Conservation (phyloP, 495 filamentous ascomycete genomes). For the Penicillium subrubescens region DNA sequence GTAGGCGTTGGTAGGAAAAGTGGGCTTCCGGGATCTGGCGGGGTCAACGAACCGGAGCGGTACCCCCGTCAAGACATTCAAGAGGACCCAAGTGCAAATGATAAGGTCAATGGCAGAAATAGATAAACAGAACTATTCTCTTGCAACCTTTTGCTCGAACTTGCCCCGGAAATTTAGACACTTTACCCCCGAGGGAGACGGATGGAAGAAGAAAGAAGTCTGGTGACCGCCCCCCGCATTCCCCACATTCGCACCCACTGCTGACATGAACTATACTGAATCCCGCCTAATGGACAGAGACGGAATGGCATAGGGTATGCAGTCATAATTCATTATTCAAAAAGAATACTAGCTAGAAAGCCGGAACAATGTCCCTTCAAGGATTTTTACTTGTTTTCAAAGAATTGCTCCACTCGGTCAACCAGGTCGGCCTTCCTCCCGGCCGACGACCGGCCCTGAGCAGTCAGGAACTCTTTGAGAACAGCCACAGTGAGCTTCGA, state of each 20-base stretch:
- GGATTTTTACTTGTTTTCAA: constrained; percentile 55
- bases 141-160: neutral
- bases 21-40: neutral
- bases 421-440: constrained; percentile 83
- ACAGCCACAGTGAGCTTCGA: constrained; percentile 69
- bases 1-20: neutral
- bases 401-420: constrained; percentile 74
- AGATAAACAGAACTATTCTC: neutral
- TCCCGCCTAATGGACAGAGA: too few relatives aligned
- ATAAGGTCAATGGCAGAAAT: neutral
- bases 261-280: neutral
- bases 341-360: neutral
- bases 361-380: neutral
- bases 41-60: neutral
- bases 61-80: neutral
- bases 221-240: constrained; percentile 5
- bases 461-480: constrained; percentile 67
- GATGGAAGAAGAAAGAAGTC: neutral
- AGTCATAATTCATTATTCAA: constrained; percentile 23
- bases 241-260: constrained; percentile 11
- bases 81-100: neutral
- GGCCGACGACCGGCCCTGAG: constrained; percentile 59
- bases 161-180: neutral
- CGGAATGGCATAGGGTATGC: neutral
- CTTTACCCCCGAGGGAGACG: neutral